Percentiles rank a stretch among this genome's conserved stretches.
Evolutionary conservation across 2,329 filamentous ascomycete genomes (phyloP).

Genomic region (Scleromitrula shiraiana): DNA sequence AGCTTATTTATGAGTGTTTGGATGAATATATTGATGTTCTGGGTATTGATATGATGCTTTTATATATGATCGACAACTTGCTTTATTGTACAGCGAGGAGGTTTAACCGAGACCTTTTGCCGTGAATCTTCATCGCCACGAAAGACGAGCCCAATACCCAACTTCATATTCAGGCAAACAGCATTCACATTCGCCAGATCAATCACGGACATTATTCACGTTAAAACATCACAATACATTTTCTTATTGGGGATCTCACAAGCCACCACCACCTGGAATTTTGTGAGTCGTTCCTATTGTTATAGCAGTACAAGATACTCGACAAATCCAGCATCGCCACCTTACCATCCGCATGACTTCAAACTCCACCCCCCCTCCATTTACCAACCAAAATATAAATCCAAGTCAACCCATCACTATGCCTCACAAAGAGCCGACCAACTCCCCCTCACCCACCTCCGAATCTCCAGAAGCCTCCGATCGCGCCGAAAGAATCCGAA

Average conservation of each 20-base stretch:
- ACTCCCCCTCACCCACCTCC: slow-evolving; percentile 1
- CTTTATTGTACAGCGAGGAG: neutral
- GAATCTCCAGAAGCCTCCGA: slow-evolving; percentile 13
- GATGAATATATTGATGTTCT: neutral
- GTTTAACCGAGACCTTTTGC: neutral
- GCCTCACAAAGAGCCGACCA: slow-evolving; percentile 22
- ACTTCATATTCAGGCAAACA: too few relatives aligned
- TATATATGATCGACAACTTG: neutral
- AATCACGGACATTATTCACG: too few relatives aligned
- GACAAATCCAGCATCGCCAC: slow-evolving; percentile 1
- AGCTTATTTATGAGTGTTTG: neutral
- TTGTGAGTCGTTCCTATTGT: neutral
- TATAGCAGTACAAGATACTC: neutral
- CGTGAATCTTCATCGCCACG: neutral
- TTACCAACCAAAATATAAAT: slow-evolving; percentile 8
- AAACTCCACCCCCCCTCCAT: neutral
- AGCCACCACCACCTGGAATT: neutral
- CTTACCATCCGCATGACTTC: slow-evolving; percentile 3
- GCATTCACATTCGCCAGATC: too few relatives aligned
- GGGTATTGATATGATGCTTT: neutral
- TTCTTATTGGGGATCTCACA: too few relatives aligned
- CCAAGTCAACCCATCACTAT: slow-evolving; percentile 12
- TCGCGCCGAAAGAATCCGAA: slow-evolving; percentile 20
- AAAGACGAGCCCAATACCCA: neutral
- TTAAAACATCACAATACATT: too few relatives aligned